Evolutionary conservation across 2,329 filamentous ascomycete species (phyloP).

Genomic region (Fusarium sororula): DNA sequence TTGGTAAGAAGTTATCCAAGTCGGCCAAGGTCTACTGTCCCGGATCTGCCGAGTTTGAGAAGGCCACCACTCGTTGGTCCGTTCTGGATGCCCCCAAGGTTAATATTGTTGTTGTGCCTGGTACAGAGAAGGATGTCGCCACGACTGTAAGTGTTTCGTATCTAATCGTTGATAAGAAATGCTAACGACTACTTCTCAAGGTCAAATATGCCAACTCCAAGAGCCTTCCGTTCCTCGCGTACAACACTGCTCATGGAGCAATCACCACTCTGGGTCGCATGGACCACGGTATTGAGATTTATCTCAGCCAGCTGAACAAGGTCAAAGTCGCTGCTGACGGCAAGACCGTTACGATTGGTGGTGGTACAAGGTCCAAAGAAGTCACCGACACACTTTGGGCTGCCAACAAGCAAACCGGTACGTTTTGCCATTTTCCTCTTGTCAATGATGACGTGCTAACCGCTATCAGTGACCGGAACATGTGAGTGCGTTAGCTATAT

Average conservation of each 20-base stretch:
- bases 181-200: background rate
- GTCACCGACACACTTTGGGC: conserved; percentile 60
- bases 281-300: conserved; percentile 61
- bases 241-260: conserved; percentile 62
- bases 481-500: conserved; percentile 44
- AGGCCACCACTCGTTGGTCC: conserved; percentile 57
- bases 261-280: conserved; percentile 59
- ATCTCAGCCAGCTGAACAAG: conserved; percentile 54
- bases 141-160: conserved; percentile 50
- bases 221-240: conserved; percentile 60
- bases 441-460: background rate
- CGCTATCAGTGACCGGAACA: conserved; percentile 33
- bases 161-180: rapidly evolving
- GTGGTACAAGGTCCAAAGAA: conserved; percentile 56
- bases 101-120: conserved; percentile 58
- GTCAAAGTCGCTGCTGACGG: conserved; percentile 54
- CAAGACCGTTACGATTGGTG: conserved; percentile 57
- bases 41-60: conserved; percentile 50
- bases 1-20: conserved; percentile 48
- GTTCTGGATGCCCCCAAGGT: conserved; percentile 52
- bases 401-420: conserved; percentile 60
- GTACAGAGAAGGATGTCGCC: conserved; percentile 58
- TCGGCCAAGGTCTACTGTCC: conserved; percentile 54
- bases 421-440: background rate
- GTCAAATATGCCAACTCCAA: conserved; percentile 56